These are phyloP conservation scores for Jatropha curcas DNA, from an alignment of 345 rosid species.

Conservation along the genomic window DNA sequence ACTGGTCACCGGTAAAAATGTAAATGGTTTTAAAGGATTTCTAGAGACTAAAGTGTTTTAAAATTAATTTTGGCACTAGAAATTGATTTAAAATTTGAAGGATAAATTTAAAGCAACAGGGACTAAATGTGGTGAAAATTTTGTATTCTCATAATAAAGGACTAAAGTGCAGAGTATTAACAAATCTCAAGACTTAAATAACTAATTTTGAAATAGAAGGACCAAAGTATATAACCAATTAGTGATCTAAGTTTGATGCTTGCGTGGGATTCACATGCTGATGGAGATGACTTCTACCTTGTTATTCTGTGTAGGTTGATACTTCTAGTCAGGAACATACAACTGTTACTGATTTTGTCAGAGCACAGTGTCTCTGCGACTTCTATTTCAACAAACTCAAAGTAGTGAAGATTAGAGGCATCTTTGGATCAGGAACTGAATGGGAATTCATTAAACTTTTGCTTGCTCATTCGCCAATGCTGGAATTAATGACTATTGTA, in stretches of 20 bases:
- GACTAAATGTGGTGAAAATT: no score
- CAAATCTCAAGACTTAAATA: no score
- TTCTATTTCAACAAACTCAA: constrained; percentile 25
- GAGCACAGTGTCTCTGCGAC: constrained; percentile 3
- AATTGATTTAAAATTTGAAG: no score
- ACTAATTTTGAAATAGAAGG: no score
- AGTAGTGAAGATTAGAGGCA: constrained; percentile 28
- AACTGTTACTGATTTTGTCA: constrained; percentile 24
- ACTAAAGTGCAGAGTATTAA: no score
- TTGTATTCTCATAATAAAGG: no score
- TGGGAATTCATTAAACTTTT: constrained; percentile 31
- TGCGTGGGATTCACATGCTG: neutral
- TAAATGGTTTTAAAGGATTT: no score
- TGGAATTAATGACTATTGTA: constrained; percentile 27
- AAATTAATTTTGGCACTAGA: no score
- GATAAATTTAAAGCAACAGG: no score
- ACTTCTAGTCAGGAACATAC: neutral
- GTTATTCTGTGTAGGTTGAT: constrained; percentile 6
- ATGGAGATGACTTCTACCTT: neutral
- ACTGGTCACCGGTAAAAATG: no score
- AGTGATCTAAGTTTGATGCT: neutral
- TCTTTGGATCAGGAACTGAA: constrained; percentile 18
- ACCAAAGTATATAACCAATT: no score
- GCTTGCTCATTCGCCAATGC: constrained; percentile 29
- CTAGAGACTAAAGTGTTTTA: no score